A percentile compares a stretch with the other conserved stretches of the same genome.
These are phyloP conservation scores for Dillenia suffruticosa DNA, from an alignment of 164 flowering plant genomes.

Conservation along the genomic window DNA sequence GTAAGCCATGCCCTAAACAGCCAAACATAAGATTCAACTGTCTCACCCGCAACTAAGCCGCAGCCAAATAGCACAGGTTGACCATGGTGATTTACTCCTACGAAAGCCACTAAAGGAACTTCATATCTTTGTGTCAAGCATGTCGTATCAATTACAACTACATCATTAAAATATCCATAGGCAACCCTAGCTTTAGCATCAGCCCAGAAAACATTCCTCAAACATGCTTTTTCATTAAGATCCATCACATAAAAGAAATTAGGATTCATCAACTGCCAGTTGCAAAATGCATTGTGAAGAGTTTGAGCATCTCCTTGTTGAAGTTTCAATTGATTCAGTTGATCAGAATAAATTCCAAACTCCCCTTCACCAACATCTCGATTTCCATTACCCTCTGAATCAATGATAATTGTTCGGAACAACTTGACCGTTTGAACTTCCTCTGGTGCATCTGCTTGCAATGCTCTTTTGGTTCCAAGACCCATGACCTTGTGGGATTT, in stretches of 20 bases:
- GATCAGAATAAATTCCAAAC: slow-evolving; percentile 4
- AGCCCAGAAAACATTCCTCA: slow-evolving; percentile 37
- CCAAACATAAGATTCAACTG: slow-evolving; percentile 31
- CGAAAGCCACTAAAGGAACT: slow-evolving; percentile 27
- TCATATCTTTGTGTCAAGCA: slow-evolving; percentile 27
- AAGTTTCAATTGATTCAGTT: slow-evolving; percentile 23
- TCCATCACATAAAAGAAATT: slow-evolving; percentile 35
- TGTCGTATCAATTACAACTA: slow-evolving; percentile 26
- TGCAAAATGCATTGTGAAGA: slow-evolving; percentile 29
- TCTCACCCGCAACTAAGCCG: slow-evolving; percentile 30
- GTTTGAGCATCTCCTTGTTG: slow-evolving; percentile 33
- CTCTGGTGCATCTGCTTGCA: slow-evolving; percentile 18
- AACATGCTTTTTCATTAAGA: slow-evolving; percentile 27
- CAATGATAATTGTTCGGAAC: slow-evolving; percentile 25
- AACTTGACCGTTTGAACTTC: slow-evolving; percentile 19
- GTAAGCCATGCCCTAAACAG: slow-evolving; percentile 41
- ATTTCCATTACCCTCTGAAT: slow-evolving; percentile 20
- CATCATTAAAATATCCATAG: slow-evolving; percentile 32
- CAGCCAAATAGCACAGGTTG: slow-evolving; percentile 27
- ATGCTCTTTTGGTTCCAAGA: slow-evolving; percentile 22
- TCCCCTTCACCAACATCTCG: slow-evolving; percentile 19
- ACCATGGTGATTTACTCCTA: slow-evolving; percentile 20
- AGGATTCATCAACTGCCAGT: slow-evolving; percentile 21
- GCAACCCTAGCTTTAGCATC: slow-evolving; percentile 27
- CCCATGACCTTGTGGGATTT: slow-evolving; percentile 28